Percentiles rank a stretch among this genome's conserved stretches.
Evolutionary conservation across 768 basidiomycete species (phyloP).

Genomic region (Lactarius tabidus): DNA sequence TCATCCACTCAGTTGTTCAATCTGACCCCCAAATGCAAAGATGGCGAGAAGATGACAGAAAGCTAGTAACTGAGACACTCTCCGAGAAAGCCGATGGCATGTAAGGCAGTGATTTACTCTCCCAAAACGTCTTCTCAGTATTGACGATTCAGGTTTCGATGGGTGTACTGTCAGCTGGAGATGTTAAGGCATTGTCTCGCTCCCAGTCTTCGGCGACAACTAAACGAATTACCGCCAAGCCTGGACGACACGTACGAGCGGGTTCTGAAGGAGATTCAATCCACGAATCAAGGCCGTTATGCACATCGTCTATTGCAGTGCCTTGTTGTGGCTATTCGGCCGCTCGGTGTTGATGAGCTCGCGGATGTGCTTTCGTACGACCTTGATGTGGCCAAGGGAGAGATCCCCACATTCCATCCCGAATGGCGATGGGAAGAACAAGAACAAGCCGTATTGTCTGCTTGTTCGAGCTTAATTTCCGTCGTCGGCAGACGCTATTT

Average conservation of each 20-base stretch:
- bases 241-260: not conserved
- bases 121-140: not conserved
- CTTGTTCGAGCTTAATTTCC: not conserved
- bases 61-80: no score
- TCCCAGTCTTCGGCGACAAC: not conserved
- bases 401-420: not conserved
- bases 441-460: not conserved
- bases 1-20: not conserved
- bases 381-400: not conserved
- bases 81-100: no score
- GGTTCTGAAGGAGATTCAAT: not conserved
- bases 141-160: not conserved
- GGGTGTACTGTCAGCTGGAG: no score
- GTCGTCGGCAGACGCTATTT: not conserved
- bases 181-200: not conserved
- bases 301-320: not conserved
- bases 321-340: not conserved
- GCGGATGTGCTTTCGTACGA: not conserved
- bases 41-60: not conserved
- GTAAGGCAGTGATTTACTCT: not conserved
- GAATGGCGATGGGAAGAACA: not conserved
- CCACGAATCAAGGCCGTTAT: not conserved
- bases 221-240: not conserved
- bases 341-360: not conserved
- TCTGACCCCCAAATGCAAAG: not conserved